These are phyloP conservation scores for Blumeria graminis DNA, from an alignment of 2,329 filamentous ascomycete species.

Conservation along the genomic window DNA sequence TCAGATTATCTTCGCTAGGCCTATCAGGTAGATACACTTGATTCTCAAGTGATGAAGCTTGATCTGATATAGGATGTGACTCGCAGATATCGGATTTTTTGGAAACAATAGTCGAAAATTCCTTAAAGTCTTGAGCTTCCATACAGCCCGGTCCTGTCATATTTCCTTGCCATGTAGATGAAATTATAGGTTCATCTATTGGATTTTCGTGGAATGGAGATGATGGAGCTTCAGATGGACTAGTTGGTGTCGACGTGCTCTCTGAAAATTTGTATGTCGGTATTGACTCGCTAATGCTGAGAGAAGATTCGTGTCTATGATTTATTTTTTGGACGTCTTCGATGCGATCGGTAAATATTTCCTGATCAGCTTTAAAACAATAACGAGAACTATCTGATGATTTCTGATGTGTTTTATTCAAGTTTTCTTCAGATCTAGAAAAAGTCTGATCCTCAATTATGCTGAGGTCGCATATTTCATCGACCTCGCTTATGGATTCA, in stretches of 20 bases:
- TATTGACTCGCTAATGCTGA: not conserved
- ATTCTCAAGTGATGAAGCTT: not conserved
- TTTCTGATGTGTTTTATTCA: too few relatives aligned
- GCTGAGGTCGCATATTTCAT: too few relatives aligned
- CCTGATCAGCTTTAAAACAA: too few relatives aligned
- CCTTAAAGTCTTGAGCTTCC: not conserved
- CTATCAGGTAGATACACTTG: not conserved
- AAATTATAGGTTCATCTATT: not conserved
- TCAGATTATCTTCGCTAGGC: not conserved
- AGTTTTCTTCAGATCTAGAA: too few relatives aligned
- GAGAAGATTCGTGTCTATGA: too few relatives aligned
- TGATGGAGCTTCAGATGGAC: conserved; percentile 1
- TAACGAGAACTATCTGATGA: too few relatives aligned
- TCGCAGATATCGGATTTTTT: not conserved
- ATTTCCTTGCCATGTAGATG: not conserved
- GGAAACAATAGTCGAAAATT: not conserved
- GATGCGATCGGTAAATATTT: too few relatives aligned
- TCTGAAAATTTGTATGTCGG: not conserved
- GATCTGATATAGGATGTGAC: not conserved
- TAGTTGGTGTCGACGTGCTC: not conserved
- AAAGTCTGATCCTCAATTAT: too few relatives aligned
- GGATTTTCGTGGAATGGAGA: conserved; percentile 1
- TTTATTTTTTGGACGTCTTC: too few relatives aligned
- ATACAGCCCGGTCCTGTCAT: not conserved
- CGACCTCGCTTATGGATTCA: too few relatives aligned